Evolutionary conservation across 1,139 yeast genomes (phyloP), one percentile per base, ranked within the genome.

Genomic region (Nadsonia commutata): DNA sequence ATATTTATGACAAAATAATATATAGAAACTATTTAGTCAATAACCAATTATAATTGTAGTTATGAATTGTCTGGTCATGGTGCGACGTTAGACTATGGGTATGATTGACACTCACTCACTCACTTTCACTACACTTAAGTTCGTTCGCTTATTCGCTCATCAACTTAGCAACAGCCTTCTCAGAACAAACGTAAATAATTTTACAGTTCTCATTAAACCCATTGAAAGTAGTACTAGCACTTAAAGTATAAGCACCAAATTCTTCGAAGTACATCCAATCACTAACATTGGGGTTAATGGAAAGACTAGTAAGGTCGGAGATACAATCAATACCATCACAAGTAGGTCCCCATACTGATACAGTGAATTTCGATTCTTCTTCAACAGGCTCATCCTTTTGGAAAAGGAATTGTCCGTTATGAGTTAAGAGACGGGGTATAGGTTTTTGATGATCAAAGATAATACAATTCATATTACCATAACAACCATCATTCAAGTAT

Each of bases 311-410:
- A 37, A 66, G 68, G 43, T 69, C 62, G 21, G 82, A 63, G 46
- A 90, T 76, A 60, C 95, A 82, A 62, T 90, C 98, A 51, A 90
- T 70, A 3, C 97, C 96, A 63, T 90, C 98, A 65, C 98, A 90
- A 19, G 97, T 90, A 41, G 97, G 98, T 7, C 98, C 98, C 97
- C 97, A 90, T 48, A 90, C 72, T 18, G 95, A 57, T 68, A 84
- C 53, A 45, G 60, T 63, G 48, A 51, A 51, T 39, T 40, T 45
- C 20, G 48, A 51, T 22, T 40, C 42, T 38, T 51, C 47, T 36
- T 45, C 52, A 19, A 42, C 41, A 31, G 21, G 40, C 8, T 38
- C 16, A 16, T 37, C 40, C 20, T 38, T 44, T 45, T 59, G 62
- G 57, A 71, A 75, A 48, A 67, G 66, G 57, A 71, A 77, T 43